Base-by-base conservation (phyloP, 1,284 basidiomycete species). In the Athelia sp. region DNA sequence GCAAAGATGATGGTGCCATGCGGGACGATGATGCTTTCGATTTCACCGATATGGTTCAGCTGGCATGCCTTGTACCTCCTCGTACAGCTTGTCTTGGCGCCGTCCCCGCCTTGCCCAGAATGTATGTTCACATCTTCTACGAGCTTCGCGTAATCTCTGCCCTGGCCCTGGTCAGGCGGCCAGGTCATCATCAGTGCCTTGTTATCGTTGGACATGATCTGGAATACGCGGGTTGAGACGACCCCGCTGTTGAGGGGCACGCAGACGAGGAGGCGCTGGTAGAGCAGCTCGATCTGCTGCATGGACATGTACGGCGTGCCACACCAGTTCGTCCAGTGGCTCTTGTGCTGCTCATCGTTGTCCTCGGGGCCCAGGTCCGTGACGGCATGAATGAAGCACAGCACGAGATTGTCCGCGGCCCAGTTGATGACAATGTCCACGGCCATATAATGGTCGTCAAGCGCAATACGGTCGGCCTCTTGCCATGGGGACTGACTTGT, bases 311-410 rank as follows among this genome's bases (percentile, higher is more conserved):
- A 65, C 4, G 79, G 83, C 0, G 91, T 93, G 49, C 93, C 93
- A 66, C 95, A 98, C 87, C 90, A 97, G 65, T 97, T 98, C 10
- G 91, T 81, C 95, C 95, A 98, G 32, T 78, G 73, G 1, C 87
- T 87, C 67, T 89, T 89, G 61, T 78, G 65, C 45, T 70, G 65
- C 61, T 86, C 82, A 65, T 96, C 89, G 61, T 93, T 93, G 75
- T 97, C 93, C 1, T 68, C 67, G n/a, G 85, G 80, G n/a, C 71
- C 72, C 47, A 87, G 76, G 71, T 90, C 86, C 49, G 81, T 80
- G 50, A 88, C 84, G 24, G 93, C 91, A 62, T 99, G 95, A 56
- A 98, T 89, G 75, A 99, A 99, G 62, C 93, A 95, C 14, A 99
- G 76, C 36, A 96, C 86, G 59, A 98, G 77, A 34, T 88, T 90